phyloP scores from a whole-genome alignment of 2,329 filamentous ascomycete species.

The Cladosporium colombiae region DNA sequence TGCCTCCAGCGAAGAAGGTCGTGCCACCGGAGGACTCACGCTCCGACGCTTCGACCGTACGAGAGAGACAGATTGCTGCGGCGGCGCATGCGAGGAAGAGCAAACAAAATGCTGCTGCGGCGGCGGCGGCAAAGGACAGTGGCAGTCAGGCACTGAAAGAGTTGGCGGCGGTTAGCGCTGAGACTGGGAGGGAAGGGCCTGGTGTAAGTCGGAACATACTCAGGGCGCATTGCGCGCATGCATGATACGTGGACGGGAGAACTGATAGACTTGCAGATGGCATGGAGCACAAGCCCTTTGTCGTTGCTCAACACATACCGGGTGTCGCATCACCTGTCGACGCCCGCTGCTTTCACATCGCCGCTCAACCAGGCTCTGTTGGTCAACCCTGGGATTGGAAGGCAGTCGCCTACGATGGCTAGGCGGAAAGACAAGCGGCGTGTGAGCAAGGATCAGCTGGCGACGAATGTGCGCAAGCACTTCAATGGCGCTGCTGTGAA shows the following conservation, averaged over 20 bases:
- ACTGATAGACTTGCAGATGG: slow-evolving; percentile 43
- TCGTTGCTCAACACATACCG: slow-evolving; percentile 73
- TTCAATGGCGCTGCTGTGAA: slow-evolving; percentile 78
- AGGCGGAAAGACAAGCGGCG: slow-evolving; percentile 63
- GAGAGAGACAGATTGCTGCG: slow-evolving; percentile 45
- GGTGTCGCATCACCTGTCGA: slow-evolving; percentile 69
- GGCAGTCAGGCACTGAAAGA: slow-evolving; percentile 33
- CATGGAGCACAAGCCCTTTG: slow-evolving; percentile 69
- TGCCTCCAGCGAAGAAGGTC: slow-evolving; percentile 41
- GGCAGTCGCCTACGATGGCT: slow-evolving; percentile 75
- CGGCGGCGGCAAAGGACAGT: slow-evolving; percentile 21
- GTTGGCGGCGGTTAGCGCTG: slow-evolving; percentile 29
- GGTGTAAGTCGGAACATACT: slow-evolving; percentile 25
- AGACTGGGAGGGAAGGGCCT: slow-evolving; percentile 25
- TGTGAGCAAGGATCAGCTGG: slow-evolving; percentile 72
- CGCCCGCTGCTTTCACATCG: slow-evolving; percentile 67
- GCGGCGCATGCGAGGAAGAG: slow-evolving; percentile 41
- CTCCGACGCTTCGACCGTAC: slow-evolving; percentile 37
- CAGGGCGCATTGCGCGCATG: slow-evolving; percentile 12
- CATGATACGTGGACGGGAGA: background rate
- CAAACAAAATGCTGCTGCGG: slow-evolving; percentile 33
- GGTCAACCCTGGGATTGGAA: slow-evolving; percentile 58
- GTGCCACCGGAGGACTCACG: slow-evolving; percentile 41
- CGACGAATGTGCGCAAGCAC: slow-evolving; percentile 73
- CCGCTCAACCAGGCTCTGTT: slow-evolving; percentile 53